phyloP scores from a whole-genome alignment of 2,329 filamentous ascomycete species.

The Cladophialophora chaetospira region DNA sequence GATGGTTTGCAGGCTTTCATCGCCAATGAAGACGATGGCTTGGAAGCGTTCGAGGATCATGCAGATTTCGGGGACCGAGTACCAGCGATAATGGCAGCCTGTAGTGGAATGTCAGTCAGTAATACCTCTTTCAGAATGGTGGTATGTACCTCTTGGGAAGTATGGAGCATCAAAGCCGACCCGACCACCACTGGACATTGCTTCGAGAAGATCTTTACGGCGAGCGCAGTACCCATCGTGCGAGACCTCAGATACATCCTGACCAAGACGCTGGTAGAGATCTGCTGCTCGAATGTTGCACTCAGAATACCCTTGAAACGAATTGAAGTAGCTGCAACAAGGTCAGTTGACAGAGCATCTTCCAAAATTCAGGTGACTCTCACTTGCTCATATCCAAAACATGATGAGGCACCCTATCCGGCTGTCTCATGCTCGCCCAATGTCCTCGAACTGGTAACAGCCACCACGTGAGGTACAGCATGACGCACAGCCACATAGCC shows the following conservation, averaged over 20 bases:
- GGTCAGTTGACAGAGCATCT: neutral
- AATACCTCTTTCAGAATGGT: neutral
- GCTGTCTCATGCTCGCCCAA: slow-evolving; percentile 9
- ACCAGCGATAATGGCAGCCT: slow-evolving; percentile 50
- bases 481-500: slow-evolving; percentile 17
- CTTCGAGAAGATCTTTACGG: slow-evolving; percentile 42
- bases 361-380: neutral
- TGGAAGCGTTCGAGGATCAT: slow-evolving; percentile 49
- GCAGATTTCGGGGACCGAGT: slow-evolving; percentile 45
- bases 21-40: slow-evolving; percentile 46
- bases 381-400: slow-evolving; percentile 21
- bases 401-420: slow-evolving; percentile 15
- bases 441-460: slow-evolving; percentile 23
- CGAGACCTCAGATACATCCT: slow-evolving; percentile 22
- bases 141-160: slow-evolving; percentile 38
- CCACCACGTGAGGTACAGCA: slow-evolving; percentile 19
- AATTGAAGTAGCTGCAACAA: slow-evolving; percentile 38
- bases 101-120: neutral
- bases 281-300: slow-evolving; percentile 41
- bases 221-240: slow-evolving; percentile 38
- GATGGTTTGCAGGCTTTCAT: slow-evolving; percentile 42
- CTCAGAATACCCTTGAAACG: slow-evolving; percentile 41
- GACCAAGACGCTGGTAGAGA: slow-evolving; percentile 38
- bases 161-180: slow-evolving; percentile 46
- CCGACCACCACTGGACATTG: slow-evolving; percentile 46